phyloP scores from a whole-genome alignment of 495 filamentous ascomycete species.

The Neurospora hispaniola region DNA sequence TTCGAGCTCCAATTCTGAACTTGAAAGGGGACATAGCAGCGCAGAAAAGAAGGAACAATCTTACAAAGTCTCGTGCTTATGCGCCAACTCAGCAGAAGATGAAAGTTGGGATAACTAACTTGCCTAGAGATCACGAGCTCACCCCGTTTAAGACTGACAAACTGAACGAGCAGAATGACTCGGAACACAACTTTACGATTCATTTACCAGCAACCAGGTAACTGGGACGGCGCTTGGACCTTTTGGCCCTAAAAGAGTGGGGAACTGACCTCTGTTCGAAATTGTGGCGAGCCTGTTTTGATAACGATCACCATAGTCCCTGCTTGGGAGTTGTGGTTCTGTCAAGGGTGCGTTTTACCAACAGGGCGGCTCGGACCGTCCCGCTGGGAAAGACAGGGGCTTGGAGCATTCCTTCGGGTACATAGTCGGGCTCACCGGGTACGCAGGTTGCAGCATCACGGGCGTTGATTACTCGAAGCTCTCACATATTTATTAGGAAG shows the following conservation, averaged over 20 bases:
- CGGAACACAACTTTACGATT: background rate
- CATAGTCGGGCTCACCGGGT: background rate
- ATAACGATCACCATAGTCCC: background rate
- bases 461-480: background rate
- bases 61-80: background rate
- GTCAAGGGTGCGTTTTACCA: background rate
- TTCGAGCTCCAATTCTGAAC: background rate
- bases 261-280: background rate
- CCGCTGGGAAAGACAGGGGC: background rate
- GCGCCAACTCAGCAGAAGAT: background rate
- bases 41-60: background rate
- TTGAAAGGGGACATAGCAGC: background rate
- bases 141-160: background rate
- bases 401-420: background rate
- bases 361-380: background rate
- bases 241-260: background rate
- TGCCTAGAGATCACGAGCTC: background rate
- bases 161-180: background rate
- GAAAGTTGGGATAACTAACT: background rate
- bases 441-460: background rate
- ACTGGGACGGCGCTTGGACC: background rate
- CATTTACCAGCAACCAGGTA: background rate
- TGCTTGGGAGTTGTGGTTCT: background rate
- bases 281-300: background rate
- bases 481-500: background rate